A percentile compares a stretch with the other conserved stretches of the same genome.
These are phyloP conservation scores for Gentiana straminea DNA, from an alignment of 257 asterid genomes.

Conservation along the genomic window DNA sequence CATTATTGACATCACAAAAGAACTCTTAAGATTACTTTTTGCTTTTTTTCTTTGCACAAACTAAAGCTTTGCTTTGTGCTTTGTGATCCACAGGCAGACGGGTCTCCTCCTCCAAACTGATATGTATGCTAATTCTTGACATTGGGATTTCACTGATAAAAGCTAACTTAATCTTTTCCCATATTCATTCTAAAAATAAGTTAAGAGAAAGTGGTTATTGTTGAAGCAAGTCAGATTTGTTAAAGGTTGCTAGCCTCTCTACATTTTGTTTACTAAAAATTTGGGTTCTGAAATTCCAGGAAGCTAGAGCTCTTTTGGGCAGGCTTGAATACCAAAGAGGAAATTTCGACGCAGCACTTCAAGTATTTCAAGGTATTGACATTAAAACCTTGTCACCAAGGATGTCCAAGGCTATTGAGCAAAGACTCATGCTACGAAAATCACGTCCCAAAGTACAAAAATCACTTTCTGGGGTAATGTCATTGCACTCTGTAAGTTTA, in stretches of 20 bases:
- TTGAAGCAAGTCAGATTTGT: not conserved
- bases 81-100: too few species aligned
- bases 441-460: slow-evolving; percentile 32
- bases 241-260: not conserved
- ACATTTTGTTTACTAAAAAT: not conserved
- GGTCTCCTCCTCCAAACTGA: too few species aligned
- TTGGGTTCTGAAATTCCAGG: slow-evolving; percentile 34
- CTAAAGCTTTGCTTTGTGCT: too few species aligned
- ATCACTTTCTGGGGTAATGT: slow-evolving; percentile 49
- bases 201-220: too few species aligned
- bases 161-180: too few species aligned
- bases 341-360: slow-evolving; percentile 89
- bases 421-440: slow-evolving; percentile 46
- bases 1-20: too few species aligned
- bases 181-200: too few species aligned
- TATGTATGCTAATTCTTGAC: too few species aligned
- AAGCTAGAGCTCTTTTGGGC: slow-evolving; percentile 91
- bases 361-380: slow-evolving; percentile 92
- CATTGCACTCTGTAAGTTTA: slow-evolving; percentile 77
- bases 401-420: slow-evolving; percentile 60
- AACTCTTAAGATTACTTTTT: not conserved
- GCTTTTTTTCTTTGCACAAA: too few species aligned
- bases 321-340: slow-evolving; percentile 92
- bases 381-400: slow-evolving; percentile 51
- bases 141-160: too few species aligned